Evolutionary conservation across 352 stramenopile genomes (phyloP).

Genomic region (Stramenopiles sp.): DNA sequence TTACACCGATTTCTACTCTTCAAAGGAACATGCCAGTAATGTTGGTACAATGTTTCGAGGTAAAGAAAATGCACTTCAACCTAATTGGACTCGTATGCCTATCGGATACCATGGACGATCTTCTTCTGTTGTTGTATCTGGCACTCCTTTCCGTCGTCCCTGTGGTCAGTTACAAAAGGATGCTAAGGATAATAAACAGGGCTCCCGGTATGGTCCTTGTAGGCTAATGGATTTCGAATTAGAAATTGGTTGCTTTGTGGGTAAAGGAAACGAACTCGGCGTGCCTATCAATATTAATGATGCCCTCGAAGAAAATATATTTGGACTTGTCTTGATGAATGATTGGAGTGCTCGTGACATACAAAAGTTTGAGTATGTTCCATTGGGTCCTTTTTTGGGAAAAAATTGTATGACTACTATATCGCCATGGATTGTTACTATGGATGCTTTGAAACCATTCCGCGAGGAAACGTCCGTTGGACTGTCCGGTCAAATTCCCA

Average conservation of each 20-base stretch:
- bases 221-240: conserved; percentile 77
- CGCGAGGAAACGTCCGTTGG: conserved; percentile 45
- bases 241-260: conserved; percentile 76
- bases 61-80: conserved; percentile 73
- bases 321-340: conserved; percentile 84
- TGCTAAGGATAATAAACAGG: conserved; percentile 43
- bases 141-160: conserved; percentile 29
- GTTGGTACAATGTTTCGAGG: conserved; percentile 56
- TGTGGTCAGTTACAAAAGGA: conserved; percentile 62
- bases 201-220: conserved; percentile 44
- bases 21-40: conserved; percentile 73
- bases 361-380: conserved; percentile 71
- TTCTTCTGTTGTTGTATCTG: conserved; percentile 48
- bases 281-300: conserved; percentile 44
- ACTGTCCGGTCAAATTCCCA: conserved; percentile 37
- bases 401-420: conserved; percentile 91
- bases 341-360: conserved; percentile 62
- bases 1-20: conserved; percentile 92
- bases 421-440: conserved; percentile 71
- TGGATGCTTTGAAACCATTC: conserved; percentile 66
- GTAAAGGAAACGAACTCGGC: conserved; percentile 37
- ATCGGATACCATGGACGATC: conserved; percentile 83
- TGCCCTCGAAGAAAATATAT: conserved; percentile 68
- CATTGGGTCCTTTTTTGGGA: conserved; percentile 64
- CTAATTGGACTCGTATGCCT: conserved; percentile 78